Evolutionary conservation across 306 rosid species (phyloP), one percentile per base, ranked within the genome.

Genomic region (Arachis hypogaea): DNA sequence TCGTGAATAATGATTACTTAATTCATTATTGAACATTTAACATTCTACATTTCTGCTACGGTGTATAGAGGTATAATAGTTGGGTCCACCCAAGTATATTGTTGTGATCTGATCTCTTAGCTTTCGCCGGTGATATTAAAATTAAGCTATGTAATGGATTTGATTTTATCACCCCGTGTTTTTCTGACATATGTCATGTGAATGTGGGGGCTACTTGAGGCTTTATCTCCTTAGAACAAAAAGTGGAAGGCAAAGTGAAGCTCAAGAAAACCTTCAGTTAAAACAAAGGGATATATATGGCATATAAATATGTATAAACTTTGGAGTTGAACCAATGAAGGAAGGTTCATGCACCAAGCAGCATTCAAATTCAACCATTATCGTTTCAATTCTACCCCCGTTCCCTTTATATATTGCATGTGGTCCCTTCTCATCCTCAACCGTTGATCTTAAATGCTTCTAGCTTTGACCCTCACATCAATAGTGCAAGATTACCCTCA

Each of bases 181-280:
- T 11, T 52, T 84, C 98, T 87, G 98, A 87, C 95, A 86, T 18
- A 79, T 85, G 70, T 84, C 96, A 93, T 87, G 95, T 93, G 96
- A 81, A 2, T 16, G 79, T 88, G 89, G 96, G 96, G 89, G 83
- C 79, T 88, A 80, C 78, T 33, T 51, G 65, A 61, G 52, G 60
- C 77, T 22, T 78, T 75, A 84, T 78, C 77, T 71, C 54, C 18
- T 50, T 12, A 33, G 5, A 22, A 2, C 10, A 46, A 59, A 80
- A 81, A 77, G 78, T 82, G 38, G 12, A 69, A 62, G 30, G 64
- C 63, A 65, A 68, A 82, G 62, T 77, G 73, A 68, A 72, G 28
- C 28, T n/a, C 4, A 6, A n/a, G 22, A 74, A 42, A 44, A 18
- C 51, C 60, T 82, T 55, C 42, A 78, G 82, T 82, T 68, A 80